Conservation (phyloP, 768 basidiomycete genomes). For the Xerocomellus chrysenteron region DNA sequence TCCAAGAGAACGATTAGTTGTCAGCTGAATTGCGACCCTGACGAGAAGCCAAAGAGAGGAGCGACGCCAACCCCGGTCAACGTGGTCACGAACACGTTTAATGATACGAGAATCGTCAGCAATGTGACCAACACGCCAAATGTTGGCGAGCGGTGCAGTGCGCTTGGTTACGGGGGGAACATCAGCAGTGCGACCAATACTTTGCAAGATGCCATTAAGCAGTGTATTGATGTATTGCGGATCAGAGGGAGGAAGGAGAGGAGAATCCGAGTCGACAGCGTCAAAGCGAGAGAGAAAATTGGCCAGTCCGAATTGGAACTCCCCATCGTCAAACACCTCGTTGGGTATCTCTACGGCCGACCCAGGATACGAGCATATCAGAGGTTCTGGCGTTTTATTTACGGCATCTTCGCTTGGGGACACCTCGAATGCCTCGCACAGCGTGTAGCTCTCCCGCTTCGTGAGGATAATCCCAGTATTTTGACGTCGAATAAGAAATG, state of each 20-base stretch:
- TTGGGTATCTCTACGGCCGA: constrained; percentile 36
- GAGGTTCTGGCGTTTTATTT: too few species aligned
- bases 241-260: too few species aligned
- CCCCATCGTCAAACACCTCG: not conserved
- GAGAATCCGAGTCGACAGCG: too few species aligned
- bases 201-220: too few species aligned
- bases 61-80: constrained; percentile 27
- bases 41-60: constrained; percentile 36
- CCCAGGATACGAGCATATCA: constrained; percentile 36
- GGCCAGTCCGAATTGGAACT: not conserved
- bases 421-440: constrained; percentile 44
- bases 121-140: too few species aligned
- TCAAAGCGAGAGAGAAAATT: too few species aligned
- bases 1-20: constrained; percentile 9
- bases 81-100: constrained; percentile 29
- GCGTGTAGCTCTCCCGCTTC: constrained; percentile 17
- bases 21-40: constrained; percentile 30
- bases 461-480: constrained; percentile 30
- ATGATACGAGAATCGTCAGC: constrained; percentile 17
- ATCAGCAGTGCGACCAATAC: not conserved
- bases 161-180: constrained; percentile 30
- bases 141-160: too few species aligned
- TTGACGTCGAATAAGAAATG: constrained; percentile 31
- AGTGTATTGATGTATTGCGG: too few species aligned
- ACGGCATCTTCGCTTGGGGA: constrained; percentile 24